phyloP scores from a whole-genome alignment of 1,284 basidiomycete species.

The Hortiboletus rubellus region DNA sequence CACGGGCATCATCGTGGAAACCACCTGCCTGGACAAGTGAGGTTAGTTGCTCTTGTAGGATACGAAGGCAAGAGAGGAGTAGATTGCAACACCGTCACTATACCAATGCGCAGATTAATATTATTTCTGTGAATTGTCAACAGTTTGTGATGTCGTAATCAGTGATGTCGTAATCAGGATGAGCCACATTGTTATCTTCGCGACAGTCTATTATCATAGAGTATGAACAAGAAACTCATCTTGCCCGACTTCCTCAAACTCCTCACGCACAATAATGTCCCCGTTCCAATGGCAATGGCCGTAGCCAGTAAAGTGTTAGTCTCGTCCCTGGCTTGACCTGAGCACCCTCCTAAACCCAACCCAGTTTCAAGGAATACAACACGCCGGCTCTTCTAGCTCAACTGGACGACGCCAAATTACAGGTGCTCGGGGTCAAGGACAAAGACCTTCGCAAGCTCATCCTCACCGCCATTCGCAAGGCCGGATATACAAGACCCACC shows the following conservation, averaged over 20 bases:
- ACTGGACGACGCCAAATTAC: constrained; percentile 62
- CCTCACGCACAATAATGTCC: constrained; percentile 61
- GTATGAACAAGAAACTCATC: constrained; percentile 49
- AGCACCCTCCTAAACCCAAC: constrained; percentile 7
- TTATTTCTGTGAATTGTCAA: constrained; percentile 12
- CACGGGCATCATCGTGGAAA: constrained; percentile 90
- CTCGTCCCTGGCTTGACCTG: neutral
- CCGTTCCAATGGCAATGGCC: constrained; percentile 74
- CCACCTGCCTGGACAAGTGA: constrained; percentile 68
- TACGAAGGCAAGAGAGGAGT: constrained; percentile 6
- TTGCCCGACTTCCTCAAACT: constrained; percentile 76
- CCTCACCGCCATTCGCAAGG: constrained; percentile 63
- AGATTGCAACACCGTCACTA: constrained; percentile 18
- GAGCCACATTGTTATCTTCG: neutral
- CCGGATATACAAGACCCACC: constrained; percentile 48
- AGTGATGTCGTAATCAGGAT: neutral
- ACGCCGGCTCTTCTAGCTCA: constrained; percentile 58
- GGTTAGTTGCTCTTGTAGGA: constrained; percentile 3
- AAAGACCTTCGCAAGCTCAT: constrained; percentile 70
- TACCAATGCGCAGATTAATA: constrained; percentile 21
- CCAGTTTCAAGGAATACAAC: constrained; percentile 74
- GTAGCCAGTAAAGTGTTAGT: constrained; percentile 77
- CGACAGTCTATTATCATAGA: too few species aligned
- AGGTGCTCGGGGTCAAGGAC: constrained; percentile 56
- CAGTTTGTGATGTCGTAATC: neutral